phyloP scores from a whole-genome alignment of 306 rosid genomes.

The Fragaria vesca region DNA sequence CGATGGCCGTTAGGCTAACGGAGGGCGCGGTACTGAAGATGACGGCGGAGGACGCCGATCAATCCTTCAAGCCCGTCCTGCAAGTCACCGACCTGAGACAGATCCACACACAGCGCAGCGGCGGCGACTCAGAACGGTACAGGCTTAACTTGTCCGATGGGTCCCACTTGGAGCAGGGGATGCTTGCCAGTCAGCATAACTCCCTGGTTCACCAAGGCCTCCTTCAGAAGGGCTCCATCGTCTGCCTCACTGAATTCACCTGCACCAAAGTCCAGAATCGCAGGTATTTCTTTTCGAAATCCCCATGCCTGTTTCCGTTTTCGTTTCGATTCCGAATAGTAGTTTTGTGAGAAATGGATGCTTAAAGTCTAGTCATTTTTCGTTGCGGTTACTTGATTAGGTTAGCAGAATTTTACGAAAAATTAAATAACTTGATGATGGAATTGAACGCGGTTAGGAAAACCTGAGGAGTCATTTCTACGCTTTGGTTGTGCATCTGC shows the following conservation, averaged over 20 bases:
- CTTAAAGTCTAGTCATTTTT: neutral
- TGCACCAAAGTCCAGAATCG: slow-evolving; percentile 65
- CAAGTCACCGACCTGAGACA: slow-evolving; percentile 64
- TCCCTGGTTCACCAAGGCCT: slow-evolving; percentile 40
- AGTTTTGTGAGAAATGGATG: neutral
- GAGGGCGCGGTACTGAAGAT: slow-evolving; percentile 52
- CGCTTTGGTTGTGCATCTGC: neutral
- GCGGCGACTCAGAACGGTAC: slow-evolving; percentile 48
- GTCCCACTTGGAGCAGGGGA: slow-evolving; percentile 55
- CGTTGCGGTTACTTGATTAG: neutral
- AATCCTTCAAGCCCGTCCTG: slow-evolving; percentile 45
- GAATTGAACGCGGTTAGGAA: neutral
- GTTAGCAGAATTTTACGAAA: neutral
- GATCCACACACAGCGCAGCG: slow-evolving; percentile 34
- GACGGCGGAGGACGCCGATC: slow-evolving; percentile 33
- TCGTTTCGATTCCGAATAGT: neutral
- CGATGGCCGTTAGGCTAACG: slow-evolving; percentile 52
- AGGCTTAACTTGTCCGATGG: slow-evolving; percentile 73
- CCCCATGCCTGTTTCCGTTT: neutral
- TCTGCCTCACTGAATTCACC: slow-evolving; percentile 45
- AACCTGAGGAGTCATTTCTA: neutral
- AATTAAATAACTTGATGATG: neutral
- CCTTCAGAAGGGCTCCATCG: slow-evolving; percentile 66
- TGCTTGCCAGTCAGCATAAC: slow-evolving; percentile 71
- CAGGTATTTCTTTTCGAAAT: slow-evolving; percentile 38